Conservation (phyloP, 139 green algal species). For the Mesotaenium endlicherianum region DNA sequence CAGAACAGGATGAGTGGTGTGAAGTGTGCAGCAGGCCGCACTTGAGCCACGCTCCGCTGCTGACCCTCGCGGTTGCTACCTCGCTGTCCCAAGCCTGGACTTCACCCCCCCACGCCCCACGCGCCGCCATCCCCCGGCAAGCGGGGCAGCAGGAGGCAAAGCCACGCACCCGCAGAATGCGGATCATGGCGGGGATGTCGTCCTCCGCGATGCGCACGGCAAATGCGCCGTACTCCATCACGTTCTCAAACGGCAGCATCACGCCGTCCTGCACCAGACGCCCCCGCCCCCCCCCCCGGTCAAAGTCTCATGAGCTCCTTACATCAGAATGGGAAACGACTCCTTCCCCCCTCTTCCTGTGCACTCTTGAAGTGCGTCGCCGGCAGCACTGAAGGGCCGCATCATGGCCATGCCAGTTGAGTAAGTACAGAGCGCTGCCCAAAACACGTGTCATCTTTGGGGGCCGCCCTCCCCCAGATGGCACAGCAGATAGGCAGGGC, state of each 20-base stretch:
- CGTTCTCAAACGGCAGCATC: slow-evolving; percentile 6
- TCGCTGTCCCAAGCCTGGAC: too few relatives aligned
- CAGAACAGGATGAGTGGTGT: too few relatives aligned
- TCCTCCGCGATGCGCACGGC: not conserved
- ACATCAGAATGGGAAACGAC: not conserved
- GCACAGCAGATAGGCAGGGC: not conserved
- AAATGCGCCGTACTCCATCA: not conserved
- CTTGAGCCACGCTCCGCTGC: too few relatives aligned
- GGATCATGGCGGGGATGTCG: not conserved
- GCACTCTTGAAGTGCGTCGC: not conserved
- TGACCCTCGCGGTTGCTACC: too few relatives aligned
- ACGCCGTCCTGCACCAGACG: slow-evolving; percentile 1
- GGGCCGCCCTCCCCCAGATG: not conserved
- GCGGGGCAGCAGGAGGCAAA: not conserved
- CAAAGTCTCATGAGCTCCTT: too few relatives aligned
- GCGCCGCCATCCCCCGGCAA: too few relatives aligned
- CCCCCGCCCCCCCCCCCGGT: too few relatives aligned
- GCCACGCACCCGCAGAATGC: not conserved
- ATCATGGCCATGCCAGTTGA: too few relatives aligned
- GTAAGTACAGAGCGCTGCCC: not conserved
- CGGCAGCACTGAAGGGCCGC: not conserved
- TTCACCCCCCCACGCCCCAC: too few relatives aligned
- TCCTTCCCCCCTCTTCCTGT: not conserved
- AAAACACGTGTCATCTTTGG: not conserved
- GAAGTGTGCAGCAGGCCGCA: too few relatives aligned